Conservation (phyloP, 805 yeast species). For the Hanseniaspora guilliermondii region DNA sequence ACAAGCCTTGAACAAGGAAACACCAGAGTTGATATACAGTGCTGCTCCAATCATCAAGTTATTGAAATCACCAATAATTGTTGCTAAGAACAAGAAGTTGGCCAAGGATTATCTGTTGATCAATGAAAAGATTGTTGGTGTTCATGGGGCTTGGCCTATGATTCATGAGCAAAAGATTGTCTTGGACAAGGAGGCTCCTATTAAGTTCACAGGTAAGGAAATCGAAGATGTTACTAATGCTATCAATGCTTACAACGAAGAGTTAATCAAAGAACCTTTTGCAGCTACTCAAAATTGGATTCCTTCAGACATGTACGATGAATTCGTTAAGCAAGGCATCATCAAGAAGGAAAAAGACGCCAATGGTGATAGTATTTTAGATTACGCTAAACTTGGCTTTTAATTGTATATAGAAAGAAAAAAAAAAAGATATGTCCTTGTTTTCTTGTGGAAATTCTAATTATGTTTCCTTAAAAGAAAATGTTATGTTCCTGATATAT, state of each 20-base stretch:
- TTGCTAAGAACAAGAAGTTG: slow-evolving; percentile 45
- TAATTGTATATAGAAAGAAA: background rate
- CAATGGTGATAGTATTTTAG: slow-evolving; percentile 39
- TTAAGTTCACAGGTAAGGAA: slow-evolving; percentile 46
- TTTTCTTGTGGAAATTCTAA: no score
- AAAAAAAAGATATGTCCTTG: background rate
- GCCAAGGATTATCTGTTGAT: slow-evolving; percentile 50
- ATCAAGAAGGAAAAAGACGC: slow-evolving; percentile 41
- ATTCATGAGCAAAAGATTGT: slow-evolving; percentile 48
- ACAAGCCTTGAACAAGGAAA: slow-evolving; percentile 49
- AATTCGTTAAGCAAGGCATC: slow-evolving; percentile 49
- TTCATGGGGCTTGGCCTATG: slow-evolving; percentile 57
- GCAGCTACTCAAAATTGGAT: slow-evolving; percentile 91
- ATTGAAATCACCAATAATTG: slow-evolving; percentile 50
- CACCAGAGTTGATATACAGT: slow-evolving; percentile 59
- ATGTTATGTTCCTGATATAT: no score
- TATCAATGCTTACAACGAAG: slow-evolving; percentile 55
- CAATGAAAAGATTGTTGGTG: slow-evolving; percentile 53
- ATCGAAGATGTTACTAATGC: slow-evolving; percentile 45
- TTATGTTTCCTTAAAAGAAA: no score
- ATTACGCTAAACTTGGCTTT: slow-evolving; percentile 6
- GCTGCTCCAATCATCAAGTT: slow-evolving; percentile 75
- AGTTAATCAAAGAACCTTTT: slow-evolving; percentile 61
- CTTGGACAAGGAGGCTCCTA: slow-evolving; percentile 42
- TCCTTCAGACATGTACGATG: slow-evolving; percentile 83